Evolutionary conservation across 352 stramenopile species (phyloP).

Genomic region (Pythium vanterpoolii): DNA sequence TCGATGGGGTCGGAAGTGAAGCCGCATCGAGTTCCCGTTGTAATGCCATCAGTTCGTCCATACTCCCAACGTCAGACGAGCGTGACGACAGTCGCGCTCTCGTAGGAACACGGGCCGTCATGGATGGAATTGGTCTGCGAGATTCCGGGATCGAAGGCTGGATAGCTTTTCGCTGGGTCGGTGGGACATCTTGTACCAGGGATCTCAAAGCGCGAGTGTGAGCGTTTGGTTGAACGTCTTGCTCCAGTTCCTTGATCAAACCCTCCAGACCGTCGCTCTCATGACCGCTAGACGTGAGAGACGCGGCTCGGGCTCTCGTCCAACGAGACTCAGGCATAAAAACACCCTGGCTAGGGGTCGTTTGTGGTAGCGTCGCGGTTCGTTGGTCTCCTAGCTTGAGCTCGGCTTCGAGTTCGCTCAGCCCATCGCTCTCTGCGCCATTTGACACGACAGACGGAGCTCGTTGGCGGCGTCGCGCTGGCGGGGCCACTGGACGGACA

Average conservation of each 20-base stretch:
- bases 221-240: background rate
- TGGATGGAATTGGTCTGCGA: background rate
- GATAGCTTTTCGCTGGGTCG: background rate
- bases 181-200: background rate
- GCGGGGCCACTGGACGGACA: background rate
- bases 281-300: background rate
- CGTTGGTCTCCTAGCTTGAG: background rate
- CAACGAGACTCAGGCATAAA: too few species aligned
- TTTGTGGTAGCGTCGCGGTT: background rate
- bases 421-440: conserved; percentile 1
- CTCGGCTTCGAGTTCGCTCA: conserved; percentile 11
- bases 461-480: background rate
- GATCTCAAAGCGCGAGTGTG: background rate
- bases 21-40: conserved; percentile 12
- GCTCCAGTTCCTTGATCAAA: background rate
- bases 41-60: conserved; percentile 4
- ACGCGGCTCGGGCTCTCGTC: background rate
- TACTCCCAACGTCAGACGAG: background rate
- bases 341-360: background rate
- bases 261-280: background rate
- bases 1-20: background rate
- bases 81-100: background rate
- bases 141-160: background rate
- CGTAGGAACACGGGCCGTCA: background rate
- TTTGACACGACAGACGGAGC: background rate